Conservation (phyloP, 768 basidiomycete genomes). For the Pleurotus tuoliensis region DNA sequence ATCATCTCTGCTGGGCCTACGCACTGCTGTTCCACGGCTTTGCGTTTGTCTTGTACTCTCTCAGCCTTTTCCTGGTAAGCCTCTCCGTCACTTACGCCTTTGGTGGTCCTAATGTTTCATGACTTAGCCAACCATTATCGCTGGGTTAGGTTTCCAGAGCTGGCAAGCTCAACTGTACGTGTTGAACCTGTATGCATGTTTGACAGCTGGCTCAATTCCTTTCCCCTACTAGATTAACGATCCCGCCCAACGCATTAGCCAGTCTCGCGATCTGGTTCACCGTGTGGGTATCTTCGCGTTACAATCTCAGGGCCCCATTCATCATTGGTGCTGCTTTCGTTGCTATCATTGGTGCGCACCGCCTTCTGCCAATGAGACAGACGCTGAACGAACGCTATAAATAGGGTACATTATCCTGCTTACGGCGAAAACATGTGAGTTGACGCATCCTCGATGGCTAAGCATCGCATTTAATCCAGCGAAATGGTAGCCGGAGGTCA, state of each 20-base stretch:
- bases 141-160: constrained; percentile 49
- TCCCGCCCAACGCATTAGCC: constrained; percentile 55
- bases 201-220: not conserved
- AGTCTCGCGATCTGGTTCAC: constrained; percentile 43
- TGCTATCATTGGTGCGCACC: constrained; percentile 46
- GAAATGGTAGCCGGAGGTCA: constrained; percentile 40
- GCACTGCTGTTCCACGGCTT: constrained; percentile 59
- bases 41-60: constrained; percentile 54
- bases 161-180: constrained; percentile 60
- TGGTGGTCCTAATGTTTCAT: too few species aligned
- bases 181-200: not conserved
- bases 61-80: constrained; percentile 54
- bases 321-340: constrained; percentile 47
- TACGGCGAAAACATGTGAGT: constrained; percentile 39
- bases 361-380: not conserved
- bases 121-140: constrained; percentile 54
- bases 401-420: constrained; percentile 54
- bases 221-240: constrained; percentile 40
- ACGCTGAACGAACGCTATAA: not conserved
- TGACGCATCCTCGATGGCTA: not conserved
- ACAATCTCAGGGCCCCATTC: constrained; percentile 44
- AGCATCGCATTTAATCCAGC: not conserved
- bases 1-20: constrained; percentile 60
- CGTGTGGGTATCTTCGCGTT: constrained; percentile 48
- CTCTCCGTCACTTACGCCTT: not conserved